phyloP scores from a whole-genome alignment of 1,284 basidiomycete species.

The Sanghuangporus baumii region DNA sequence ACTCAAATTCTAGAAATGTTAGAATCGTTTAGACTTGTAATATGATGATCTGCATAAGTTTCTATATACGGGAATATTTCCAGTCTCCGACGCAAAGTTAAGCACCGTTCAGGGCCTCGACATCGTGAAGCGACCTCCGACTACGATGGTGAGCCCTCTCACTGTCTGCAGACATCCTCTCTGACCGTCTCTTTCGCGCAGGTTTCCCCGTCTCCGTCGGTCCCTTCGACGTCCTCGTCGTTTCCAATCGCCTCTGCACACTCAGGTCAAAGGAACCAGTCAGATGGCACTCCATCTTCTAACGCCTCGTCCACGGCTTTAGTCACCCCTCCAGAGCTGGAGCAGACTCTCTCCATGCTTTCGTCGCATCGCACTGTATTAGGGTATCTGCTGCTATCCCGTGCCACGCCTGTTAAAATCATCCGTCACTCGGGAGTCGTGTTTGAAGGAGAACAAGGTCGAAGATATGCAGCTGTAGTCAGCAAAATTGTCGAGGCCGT shows the following conservation, averaged over 20 bases:
- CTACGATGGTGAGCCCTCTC: too few relatives aligned
- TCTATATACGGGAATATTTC: too few relatives aligned
- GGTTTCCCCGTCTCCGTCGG: not conserved
- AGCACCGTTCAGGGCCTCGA: too few relatives aligned
- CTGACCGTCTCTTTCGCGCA: not conserved
- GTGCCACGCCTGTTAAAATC: constrained; percentile 60
- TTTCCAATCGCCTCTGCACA: constrained; percentile 1
- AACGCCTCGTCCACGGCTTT: constrained; percentile 5
- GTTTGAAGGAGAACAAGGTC: constrained; percentile 84
- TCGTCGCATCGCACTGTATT: constrained; percentile 81
- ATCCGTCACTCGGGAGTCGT: constrained; percentile 80
- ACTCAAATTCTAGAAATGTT: too few relatives aligned
- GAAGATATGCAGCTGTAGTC: constrained; percentile 74
- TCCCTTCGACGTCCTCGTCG: constrained; percentile 6
- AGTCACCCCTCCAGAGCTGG: constrained; percentile 49
- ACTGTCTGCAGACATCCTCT: too few relatives aligned
- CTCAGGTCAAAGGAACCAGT: not conserved
- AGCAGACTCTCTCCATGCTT: constrained; percentile 71
- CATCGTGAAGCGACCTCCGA: too few relatives aligned
- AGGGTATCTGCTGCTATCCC: constrained; percentile 80
- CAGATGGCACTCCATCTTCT: not conserved
- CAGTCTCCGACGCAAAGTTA: too few relatives aligned
- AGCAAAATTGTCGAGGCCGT: constrained; percentile 75
- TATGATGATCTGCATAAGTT: too few relatives aligned
- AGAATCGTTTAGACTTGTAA: too few relatives aligned